Evolutionary conservation across 2,329 filamentous ascomycete species (phyloP), one percentile per base, ranked within the genome.

Genomic region (Microdochium nivale): DNA sequence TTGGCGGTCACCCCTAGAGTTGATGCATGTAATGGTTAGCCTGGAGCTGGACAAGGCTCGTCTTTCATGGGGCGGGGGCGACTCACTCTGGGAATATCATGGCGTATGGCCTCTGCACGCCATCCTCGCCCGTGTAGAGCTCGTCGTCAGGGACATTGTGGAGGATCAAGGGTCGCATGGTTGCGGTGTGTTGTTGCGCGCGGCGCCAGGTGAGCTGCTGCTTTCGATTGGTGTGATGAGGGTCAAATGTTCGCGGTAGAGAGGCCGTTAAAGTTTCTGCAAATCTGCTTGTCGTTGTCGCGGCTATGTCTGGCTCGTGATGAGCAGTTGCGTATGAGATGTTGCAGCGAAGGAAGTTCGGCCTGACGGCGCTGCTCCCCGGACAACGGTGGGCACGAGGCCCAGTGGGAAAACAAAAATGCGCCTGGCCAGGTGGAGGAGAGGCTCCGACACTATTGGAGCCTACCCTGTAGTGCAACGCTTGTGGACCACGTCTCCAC

Each of bases 61-160:
- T n/a, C 32, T 25, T 33, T 49, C 27, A 27, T n/a, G n/a, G 30
- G 23, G 46, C 25, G 21, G 7, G 32, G 23, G 25, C 25, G 46
- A 61, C 77, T 54, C 75, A 84, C 81, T 81, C 78, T 60, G 80
- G 77, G 60, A 81, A 84, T 35, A 84, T 74, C 76, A 86, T 81
- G 55, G 81, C 83, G 62, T 84, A 86, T 2, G 83, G 83, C 55
- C 83, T 71, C 65, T 80, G 79, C 56, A 85, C 64, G 55, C 83
- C 83, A 67, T 86, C 83, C 50, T 84, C 80, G 52, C 83, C 83
- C 5, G 81, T 69, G 63, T 84, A 86, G 49, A 82, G 78, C 63
- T 86, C 83, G 49, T 86, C 82, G 57, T 86, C 82, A 52, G 82
- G 81, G 56, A 86, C 83, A 63, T 84, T 85, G 63, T 86, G 83